Conservation (phyloP, 441 rosid genomes). For the Iberis amara region DNA sequence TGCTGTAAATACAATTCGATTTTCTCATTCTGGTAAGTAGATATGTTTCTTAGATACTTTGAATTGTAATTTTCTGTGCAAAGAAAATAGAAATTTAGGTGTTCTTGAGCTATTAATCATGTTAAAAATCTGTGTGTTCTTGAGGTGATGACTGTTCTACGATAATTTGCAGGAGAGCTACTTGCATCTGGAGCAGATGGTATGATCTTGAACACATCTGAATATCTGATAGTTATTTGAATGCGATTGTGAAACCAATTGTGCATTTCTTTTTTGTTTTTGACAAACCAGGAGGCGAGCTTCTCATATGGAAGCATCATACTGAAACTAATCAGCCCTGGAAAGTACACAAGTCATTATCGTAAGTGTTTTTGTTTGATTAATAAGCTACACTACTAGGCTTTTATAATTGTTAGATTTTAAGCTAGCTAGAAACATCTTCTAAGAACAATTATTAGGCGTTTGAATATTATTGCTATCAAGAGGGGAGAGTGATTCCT, state of each 20-base stretch:
- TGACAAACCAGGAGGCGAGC: conserved; percentile 63
- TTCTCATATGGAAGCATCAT: conserved; percentile 73
- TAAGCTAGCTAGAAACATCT: neutral
- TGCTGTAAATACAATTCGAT: conserved; percentile 71
- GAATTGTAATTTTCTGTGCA: too few relatives aligned
- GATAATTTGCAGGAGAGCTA: conserved; percentile 55
- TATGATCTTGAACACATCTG: conserved; percentile 31
- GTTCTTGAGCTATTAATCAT: neutral
- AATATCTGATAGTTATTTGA: conserved; percentile 2
- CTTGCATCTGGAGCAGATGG: conserved; percentile 99
- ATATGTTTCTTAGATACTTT: too few relatives aligned
- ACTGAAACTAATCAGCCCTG: conserved; percentile 70
- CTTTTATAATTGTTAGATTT: conserved; percentile 9
- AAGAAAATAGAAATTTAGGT: too few relatives aligned
- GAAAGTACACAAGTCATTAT: conserved; percentile 73
- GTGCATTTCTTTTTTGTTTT: neutral
- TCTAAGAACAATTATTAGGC: neutral
- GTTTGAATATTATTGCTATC: neutral
- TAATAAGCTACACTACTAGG: conserved; percentile 10
- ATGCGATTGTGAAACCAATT: neutral
- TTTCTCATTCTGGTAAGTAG: conserved; percentile 71
- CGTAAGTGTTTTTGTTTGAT: conserved; percentile 41
- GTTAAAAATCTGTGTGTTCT: neutral
- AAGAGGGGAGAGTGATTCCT: neutral
- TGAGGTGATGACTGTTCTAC: conserved; percentile 1